phyloP scores from a whole-genome alignment of 169 alveolate genomes.

The Theileria annulata region DNA sequence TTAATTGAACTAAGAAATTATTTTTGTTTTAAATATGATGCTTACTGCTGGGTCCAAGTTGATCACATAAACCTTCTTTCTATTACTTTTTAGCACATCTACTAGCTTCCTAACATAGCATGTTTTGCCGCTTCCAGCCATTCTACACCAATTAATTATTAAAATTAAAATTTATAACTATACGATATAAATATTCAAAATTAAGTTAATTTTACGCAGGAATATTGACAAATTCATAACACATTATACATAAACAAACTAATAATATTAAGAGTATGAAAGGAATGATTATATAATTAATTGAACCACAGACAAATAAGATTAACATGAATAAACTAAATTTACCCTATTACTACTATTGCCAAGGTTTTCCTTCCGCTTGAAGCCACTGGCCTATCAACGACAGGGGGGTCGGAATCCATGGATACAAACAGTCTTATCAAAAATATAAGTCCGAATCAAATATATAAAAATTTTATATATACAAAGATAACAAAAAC shows the following conservation, averaged over 20 bases:
- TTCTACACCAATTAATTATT: slow-evolving; percentile 61
- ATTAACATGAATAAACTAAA: no score
- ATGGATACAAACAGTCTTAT: background rate
- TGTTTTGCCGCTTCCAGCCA: slow-evolving; percentile 97
- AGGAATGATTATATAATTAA: background rate
- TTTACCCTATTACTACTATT: slow-evolving; percentile 67
- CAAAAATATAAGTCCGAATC: slow-evolving; percentile 3
- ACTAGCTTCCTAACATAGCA: slow-evolving; percentile 87
- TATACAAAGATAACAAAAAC: background rate
- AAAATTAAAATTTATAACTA: no score
- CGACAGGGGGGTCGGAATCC: slow-evolving; percentile 22
- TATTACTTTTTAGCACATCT: slow-evolving; percentile 70
- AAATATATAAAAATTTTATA: background rate
- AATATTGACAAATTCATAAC: no score
- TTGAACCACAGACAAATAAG: background rate
- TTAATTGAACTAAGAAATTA: slow-evolving; percentile 61
- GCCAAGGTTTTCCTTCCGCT: slow-evolving; percentile 69
- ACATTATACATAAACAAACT: no score
- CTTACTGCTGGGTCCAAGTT: slow-evolving; percentile 98
- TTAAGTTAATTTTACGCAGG: no score
- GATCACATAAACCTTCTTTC: slow-evolving; percentile 90
- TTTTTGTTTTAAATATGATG: slow-evolving; percentile 33
- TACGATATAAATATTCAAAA: no score
- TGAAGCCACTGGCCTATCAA: slow-evolving; percentile 65
- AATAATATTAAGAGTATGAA: no score